phyloP scores from a whole-genome alignment of 495 filamentous ascomycete species.

The Elasticomyces elasticus region DNA sequence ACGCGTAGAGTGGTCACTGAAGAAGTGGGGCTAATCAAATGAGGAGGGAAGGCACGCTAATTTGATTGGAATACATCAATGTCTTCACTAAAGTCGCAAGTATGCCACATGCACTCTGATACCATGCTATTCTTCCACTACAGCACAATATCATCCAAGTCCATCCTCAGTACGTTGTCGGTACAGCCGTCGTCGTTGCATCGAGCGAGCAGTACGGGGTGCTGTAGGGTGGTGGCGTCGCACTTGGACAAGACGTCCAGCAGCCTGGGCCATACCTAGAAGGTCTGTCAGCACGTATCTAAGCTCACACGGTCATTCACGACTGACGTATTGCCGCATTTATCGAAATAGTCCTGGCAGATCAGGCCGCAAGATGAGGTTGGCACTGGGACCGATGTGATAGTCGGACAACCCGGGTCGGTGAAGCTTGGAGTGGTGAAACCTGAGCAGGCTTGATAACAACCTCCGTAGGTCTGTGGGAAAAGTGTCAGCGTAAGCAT shows the following conservation, averaged over 20 bases:
- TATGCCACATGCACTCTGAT: too few species aligned
- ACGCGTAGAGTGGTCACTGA: not conserved
- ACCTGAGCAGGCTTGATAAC: not conserved
- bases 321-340: not conserved
- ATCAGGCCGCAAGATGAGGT: not conserved
- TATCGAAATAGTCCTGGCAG: not conserved
- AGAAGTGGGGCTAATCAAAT: too few species aligned
- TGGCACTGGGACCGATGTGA: not conserved
- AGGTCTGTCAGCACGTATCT: too few species aligned
- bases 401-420: not conserved
- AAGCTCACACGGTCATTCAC: too few species aligned
- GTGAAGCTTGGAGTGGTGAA: not conserved
- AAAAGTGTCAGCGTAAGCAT: too few species aligned
- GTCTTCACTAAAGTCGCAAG: too few species aligned
- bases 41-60: too few species aligned
- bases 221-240: not conserved
- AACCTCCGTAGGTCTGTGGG: not conserved
- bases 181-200: constrained; percentile 1
- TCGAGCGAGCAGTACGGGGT: not conserved
- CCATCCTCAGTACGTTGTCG: too few species aligned
- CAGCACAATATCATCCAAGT: too few species aligned
- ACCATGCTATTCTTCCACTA: too few species aligned
- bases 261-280: not conserved
- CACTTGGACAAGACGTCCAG: not conserved
- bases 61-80: too few species aligned